These are phyloP conservation scores for Solanum etuberosum DNA, from an alignment of 257 asterid species.

Conservation along the genomic window DNA sequence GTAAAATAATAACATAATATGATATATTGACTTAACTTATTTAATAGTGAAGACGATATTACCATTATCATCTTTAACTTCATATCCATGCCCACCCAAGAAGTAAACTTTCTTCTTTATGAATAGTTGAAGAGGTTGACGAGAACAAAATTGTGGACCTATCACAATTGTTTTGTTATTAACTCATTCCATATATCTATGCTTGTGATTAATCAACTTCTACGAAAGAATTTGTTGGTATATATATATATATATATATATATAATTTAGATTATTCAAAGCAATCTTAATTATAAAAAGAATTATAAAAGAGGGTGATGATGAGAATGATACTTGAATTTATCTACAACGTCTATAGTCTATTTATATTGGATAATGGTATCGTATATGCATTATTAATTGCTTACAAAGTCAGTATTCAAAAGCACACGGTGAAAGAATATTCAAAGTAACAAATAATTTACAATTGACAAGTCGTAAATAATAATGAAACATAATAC, in stretches of 20 bases:
- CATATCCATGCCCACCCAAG: neutral
- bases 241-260: too few species aligned
- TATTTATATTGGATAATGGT: too few species aligned
- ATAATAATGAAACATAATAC: too few species aligned
- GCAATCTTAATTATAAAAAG: too few species aligned
- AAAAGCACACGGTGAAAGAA: neutral
- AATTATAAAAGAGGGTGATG: too few species aligned
- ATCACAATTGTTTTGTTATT: neutral
- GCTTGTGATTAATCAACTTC: too few species aligned
- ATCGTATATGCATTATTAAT: neutral
- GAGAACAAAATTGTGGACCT: neutral
- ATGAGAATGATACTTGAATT: too few species aligned
- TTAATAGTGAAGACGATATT: neutral
- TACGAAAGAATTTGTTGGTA: too few species aligned
- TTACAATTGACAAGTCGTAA: neutral
- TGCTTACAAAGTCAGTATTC: neutral
- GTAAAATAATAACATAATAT: too few species aligned
- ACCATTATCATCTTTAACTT: neutral
- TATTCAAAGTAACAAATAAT: neutral
- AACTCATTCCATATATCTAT: neutral
- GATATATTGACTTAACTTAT: too few species aligned
- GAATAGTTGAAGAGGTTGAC: neutral
- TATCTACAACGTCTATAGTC: neutral
- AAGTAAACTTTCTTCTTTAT: neutral
- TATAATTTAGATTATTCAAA: too few species aligned